phyloP scores from a whole-genome alignment of 2,329 filamentous ascomycete genomes.

The Xylariaceae sp. region DNA sequence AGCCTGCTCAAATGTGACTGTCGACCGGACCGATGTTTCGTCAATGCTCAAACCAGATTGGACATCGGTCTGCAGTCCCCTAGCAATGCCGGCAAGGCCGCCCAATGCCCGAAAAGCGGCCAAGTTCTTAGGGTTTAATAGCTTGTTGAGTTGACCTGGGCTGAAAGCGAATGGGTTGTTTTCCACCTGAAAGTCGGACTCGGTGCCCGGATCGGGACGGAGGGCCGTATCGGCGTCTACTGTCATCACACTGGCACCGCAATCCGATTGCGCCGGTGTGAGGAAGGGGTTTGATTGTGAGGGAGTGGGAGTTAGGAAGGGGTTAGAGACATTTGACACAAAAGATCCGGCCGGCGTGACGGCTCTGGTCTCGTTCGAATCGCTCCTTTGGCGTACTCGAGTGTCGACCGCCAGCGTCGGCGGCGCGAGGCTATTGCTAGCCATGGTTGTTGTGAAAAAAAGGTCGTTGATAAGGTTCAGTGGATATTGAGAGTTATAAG shows the following conservation, averaged over 20 bases:
- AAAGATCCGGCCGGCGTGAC: slow-evolving; percentile 25
- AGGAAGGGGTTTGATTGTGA: slow-evolving; percentile 24
- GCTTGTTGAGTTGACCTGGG: slow-evolving; percentile 68
- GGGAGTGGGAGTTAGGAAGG: slow-evolving; percentile 26
- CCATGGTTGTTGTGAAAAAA: slow-evolving; percentile 12
- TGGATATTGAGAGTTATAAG: too few relatives aligned
- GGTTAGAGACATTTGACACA: slow-evolving; percentile 27
- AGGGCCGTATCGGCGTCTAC: slow-evolving; percentile 46
- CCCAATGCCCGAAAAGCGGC: slow-evolving; percentile 67
- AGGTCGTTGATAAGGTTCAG: too few relatives aligned
- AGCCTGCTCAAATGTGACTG: slow-evolving; percentile 28
- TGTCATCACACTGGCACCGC: slow-evolving; percentile 23
- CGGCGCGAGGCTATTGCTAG: slow-evolving; percentile 22
- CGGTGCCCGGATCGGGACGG: slow-evolving; percentile 64
- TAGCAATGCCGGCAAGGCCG: slow-evolving; percentile 64
- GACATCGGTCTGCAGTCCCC: slow-evolving; percentile 61
- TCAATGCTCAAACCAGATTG: slow-evolving; percentile 64
- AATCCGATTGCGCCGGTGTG: slow-evolving; percentile 26
- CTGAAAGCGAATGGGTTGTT: slow-evolving; percentile 71
- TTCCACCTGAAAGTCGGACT: slow-evolving; percentile 63
- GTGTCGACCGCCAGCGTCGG: slow-evolving; percentile 24
- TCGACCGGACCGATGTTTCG: slow-evolving; percentile 42
- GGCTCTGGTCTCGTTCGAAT: slow-evolving; percentile 23
- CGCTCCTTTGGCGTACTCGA: slow-evolving; percentile 14
- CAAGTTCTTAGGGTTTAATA: slow-evolving; percentile 71